Base-by-base conservation (phyloP, 2,329 filamentous ascomycete genomes). In the Hypoxylon sp. region DNA sequence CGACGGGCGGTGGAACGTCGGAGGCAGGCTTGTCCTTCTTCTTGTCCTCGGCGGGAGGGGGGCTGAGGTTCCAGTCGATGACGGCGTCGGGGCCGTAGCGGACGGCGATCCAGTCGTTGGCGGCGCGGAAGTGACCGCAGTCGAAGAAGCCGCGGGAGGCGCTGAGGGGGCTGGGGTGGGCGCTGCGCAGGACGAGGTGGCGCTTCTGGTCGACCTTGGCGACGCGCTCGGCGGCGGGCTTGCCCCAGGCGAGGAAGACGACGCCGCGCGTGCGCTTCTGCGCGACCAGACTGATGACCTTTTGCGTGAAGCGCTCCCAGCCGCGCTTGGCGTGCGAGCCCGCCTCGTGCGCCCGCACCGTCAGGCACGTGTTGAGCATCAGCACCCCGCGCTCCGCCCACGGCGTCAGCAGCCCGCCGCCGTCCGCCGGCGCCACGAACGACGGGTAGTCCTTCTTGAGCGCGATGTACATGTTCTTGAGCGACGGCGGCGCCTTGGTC, bases 351-450 rank as follows among this genome's bases (percentile, higher is more conserved):
- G 91, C 91, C 20, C 92, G 90, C 15, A 99, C 95, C 0, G 95
- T 99, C 52, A 99, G 81, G 73, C 92, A 97, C 0, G 95, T 96
- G 74, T 99, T 99, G 65, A 99, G 84, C 77, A 99, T 83, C 37
- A 99, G 83, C 4, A 99, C 93, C 45, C 95, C 95, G 47, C 90
- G 88, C 67, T 97, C 90, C 0, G 95, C 94, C 95, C 95, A 99
- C 0, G 93, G 91, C 0, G 88, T 97, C 17, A 99, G 83, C 0
- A 96, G 84, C 9, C 95, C 95, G 37, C 87, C 87, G 31, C 87
- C 88, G 58, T 91, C 89, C 1, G 91, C 85, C 0, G 94, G 95
- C 2, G 85, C 77, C 43, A 80, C 77, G 75, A 97, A 97, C 38
- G 80, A 75, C 0, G 94, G 92, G 72, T 97, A 98, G 77, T 98